Evolutionary conservation across 768 basidiomycete genomes (phyloP), one percentile per base, ranked within the genome.

Genomic region (Lentinula sp.): DNA sequence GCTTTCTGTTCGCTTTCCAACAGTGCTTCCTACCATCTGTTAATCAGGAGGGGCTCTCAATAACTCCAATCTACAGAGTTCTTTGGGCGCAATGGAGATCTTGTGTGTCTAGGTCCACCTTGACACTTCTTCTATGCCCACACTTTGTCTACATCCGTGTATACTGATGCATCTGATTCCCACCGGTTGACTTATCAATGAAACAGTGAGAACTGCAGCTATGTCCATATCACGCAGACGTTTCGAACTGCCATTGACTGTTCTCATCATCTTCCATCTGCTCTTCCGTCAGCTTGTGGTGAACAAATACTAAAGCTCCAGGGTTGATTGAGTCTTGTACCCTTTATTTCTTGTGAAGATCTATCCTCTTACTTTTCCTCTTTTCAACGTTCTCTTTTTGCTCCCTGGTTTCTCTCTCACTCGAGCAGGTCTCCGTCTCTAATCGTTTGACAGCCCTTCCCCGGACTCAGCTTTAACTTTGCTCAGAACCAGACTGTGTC

Each of bases 381-480:
- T 37, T 59, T 32, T 46, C 18, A 18, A 43, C 23, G 4, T 28
- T 28, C 28, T 9, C 18, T 57, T 35, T 23, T 28, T 35, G 9
- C 21, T 23, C 32, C 35, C 48, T 28, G 35, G 37, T 49, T 34
- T 48, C 40, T 42, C 21, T 42, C 11, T 46, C 37, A 37, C 11
- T 37, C n/a, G 57, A 59, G 57, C 46, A 49, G 46, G 57, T 59
- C 57, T 59, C 46, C 37, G 35, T 42, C 16, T 49, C 18, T 10
- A 46, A 15, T 15, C n/a, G 42, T 15, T n/a, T 39, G 4, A 31
- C 23, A 23, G 9, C 28, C 28, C 28, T 11, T 9, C 16, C 23
- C 10, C 21, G 21, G 34, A 50, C 21, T 52, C 31, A 7, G 15
- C 15, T 37, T 35, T 18, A 9, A 8, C 5, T n/a, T 52, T 15